A percentile compares a stretch with the other conserved stretches of the same genome.
Evolutionary conservation across 805 yeast genomes (phyloP).

Genomic region (Myxozyma kluyveri): DNA sequence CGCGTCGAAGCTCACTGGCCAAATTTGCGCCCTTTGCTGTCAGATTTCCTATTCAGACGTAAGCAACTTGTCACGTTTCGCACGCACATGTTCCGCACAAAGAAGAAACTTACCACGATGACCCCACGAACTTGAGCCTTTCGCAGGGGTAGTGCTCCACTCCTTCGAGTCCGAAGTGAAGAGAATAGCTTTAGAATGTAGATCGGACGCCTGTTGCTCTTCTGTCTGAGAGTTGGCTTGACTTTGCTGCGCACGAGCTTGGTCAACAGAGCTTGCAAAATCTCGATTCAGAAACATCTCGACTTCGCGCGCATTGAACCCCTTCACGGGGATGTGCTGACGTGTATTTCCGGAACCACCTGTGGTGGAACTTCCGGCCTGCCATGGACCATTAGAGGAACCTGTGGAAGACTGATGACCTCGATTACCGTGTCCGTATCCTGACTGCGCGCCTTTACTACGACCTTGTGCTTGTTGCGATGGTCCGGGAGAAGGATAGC

Average conservation of each 20-base stretch:
- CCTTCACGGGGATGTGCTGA: conserved; percentile 18
- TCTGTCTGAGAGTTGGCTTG: not conserved
- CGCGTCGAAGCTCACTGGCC: conserved; percentile 20
- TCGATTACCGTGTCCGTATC: not conserved
- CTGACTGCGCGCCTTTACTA: not conserved
- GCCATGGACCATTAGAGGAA: too few species aligned
- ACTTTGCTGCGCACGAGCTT: conserved; percentile 12
- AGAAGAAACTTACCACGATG: conserved; percentile 14
- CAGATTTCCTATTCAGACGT: conserved; percentile 10
- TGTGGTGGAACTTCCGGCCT: not conserved
- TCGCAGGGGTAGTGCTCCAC: conserved; percentile 21
- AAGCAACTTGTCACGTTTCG: not conserved
- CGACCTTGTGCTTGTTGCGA: too few species aligned
- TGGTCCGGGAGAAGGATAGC: too few species aligned
- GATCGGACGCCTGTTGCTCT: not conserved
- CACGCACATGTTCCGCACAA: not conserved
- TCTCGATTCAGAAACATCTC: conserved; percentile 24
- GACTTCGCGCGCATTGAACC: conserved; percentile 27
- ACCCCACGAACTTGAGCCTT: conserved; percentile 16
- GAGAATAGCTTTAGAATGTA: conserved; percentile 3
- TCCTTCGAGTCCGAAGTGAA: conserved; percentile 19
- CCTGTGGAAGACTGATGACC: not conserved
- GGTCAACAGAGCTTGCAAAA: conserved; percentile 17
- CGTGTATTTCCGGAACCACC: not conserved
- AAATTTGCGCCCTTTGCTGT: conserved; percentile 23